Evolutionary conservation across 2,329 filamentous ascomycete genomes (phyloP).

Genomic region (Stagonosporopsis tanaceti): DNA sequence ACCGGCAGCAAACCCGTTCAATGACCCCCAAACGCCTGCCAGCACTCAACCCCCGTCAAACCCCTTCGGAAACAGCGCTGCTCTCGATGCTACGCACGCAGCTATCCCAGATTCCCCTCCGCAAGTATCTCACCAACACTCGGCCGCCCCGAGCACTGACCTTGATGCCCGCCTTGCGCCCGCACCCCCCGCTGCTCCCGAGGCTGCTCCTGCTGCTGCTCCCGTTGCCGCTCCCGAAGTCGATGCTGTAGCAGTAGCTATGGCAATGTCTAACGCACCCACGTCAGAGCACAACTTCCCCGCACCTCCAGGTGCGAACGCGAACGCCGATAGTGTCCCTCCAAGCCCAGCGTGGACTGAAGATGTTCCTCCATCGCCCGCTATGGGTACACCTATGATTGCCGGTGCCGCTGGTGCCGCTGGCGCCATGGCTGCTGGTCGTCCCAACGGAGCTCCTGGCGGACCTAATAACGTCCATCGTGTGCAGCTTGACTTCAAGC

Average conservation of each 20-base stretch:
- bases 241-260: slow-evolving; percentile 50
- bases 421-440: slow-evolving; percentile 65
- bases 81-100: slow-evolving; percentile 46
- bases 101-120: slow-evolving; percentile 38
- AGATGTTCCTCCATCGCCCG: slow-evolving; percentile 61
- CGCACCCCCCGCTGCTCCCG: not conserved
- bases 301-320: slow-evolving; percentile 60
- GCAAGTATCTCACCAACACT: slow-evolving; percentile 33
- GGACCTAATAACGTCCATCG: slow-evolving; percentile 76
- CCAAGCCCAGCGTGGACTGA: slow-evolving; percentile 71
- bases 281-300: slow-evolving; percentile 41
- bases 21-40: slow-evolving; percentile 40
- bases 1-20: slow-evolving; percentile 72
- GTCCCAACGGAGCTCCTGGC: slow-evolving; percentile 64
- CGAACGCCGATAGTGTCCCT: slow-evolving; percentile 45
- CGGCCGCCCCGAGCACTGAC: slow-evolving; percentile 33
- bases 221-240: slow-evolving; percentile 41
- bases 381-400: slow-evolving; percentile 28
- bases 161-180: slow-evolving; percentile 32
- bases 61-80: slow-evolving; percentile 59
- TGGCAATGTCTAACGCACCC: slow-evolving; percentile 24
- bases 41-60: slow-evolving; percentile 60
- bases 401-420: slow-evolving; percentile 45
- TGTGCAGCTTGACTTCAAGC: slow-evolving; percentile 92
- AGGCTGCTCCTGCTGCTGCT: not conserved